Evolutionary conservation across 2,329 filamentous ascomycete species (phyloP), one percentile per base, ranked within the genome.

Genomic region (Phialemoniopsis sp.): DNA sequence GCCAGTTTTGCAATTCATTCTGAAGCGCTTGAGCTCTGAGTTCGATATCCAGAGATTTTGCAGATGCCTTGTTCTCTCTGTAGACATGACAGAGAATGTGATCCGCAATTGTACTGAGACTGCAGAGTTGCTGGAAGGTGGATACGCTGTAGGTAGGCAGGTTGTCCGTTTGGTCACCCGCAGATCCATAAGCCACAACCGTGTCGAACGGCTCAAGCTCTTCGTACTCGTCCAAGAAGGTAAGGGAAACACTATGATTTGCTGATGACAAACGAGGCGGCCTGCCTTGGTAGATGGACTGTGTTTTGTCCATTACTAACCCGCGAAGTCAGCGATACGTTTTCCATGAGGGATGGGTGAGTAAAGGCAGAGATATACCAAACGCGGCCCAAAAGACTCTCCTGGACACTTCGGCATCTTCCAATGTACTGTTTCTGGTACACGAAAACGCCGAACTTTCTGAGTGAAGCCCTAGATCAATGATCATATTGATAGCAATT

Each of bases 211-310:
- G 34, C 19, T 36, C 34, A 17, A 36, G 34, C 14, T 36, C 34
- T 21, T 36, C 34, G 15, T 26, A 36, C 28, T 21, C 19, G 16
- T 36, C 34, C 17, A 36, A 5, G 34, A 36, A 36, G 5, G 13
- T n/a, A 7, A 36, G 19, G 5, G 34, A 18, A 4, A 36, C 34
- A 16, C 13, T 36, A n/a, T 26, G 19, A 16, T 36, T 13, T 26
- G 28, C n/a, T 26, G 19, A 18, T 19, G 18, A n/a, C 13, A 36
- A 17, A 28, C 34, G 34, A 4, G 34, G 12, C 5, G 34, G 34
- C n/a, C 34, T 18, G 13, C 34, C 34, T n/a, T 36, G 34, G 19
- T 36, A 36, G 13, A 36, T 36, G 12, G 34, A 36, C 18, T 36
- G 34, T 4, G 16, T 26, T 13, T 36, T 36, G 34, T 36, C 34